Percentiles rank a stretch among this genome's conserved stretches.
Conservation (phyloP, 176 grass and related monocot genomes). For the Elaeis guineensis region DNA sequence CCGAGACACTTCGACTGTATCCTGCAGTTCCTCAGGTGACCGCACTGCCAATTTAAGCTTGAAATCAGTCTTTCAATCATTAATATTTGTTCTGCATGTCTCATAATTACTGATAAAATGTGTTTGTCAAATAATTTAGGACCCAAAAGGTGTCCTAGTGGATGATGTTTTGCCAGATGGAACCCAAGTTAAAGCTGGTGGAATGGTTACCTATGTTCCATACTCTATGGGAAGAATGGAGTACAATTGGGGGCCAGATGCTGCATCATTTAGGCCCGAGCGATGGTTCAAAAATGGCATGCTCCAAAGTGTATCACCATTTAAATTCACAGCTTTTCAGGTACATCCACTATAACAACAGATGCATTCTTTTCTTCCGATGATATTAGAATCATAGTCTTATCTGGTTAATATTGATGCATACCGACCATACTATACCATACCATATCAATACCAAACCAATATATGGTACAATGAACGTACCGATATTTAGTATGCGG, state of each 20-base stretch:
- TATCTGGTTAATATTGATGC: no score
- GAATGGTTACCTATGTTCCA: conserved; percentile 88
- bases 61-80: no score
- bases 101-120: no score
- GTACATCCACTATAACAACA: neutral
- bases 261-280: conserved; percentile 55
- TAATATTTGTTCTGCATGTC: no score
- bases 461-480: no score
- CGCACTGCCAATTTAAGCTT: neutral
- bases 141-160: conserved; percentile 76
- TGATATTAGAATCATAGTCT: no score
- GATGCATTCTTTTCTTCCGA: no score
- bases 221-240: conserved; percentile 97
- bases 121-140: conserved; percentile 27
- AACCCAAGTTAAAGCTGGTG: conserved; percentile 68
- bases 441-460: no score
- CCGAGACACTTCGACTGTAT: conserved; percentile 84
- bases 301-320: conserved; percentile 70
- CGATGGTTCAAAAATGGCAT: conserved; percentile 69
- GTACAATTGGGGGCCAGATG: conserved; percentile 93
- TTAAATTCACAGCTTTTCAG: conserved; percentile 99
- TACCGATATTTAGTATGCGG: no score
- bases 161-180: conserved; percentile 93
- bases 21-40: conserved; percentile 75
- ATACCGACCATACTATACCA: no score